Conservation (phyloP, 2,329 filamentous ascomycete species). For the Epicoccum nigrum region DNA sequence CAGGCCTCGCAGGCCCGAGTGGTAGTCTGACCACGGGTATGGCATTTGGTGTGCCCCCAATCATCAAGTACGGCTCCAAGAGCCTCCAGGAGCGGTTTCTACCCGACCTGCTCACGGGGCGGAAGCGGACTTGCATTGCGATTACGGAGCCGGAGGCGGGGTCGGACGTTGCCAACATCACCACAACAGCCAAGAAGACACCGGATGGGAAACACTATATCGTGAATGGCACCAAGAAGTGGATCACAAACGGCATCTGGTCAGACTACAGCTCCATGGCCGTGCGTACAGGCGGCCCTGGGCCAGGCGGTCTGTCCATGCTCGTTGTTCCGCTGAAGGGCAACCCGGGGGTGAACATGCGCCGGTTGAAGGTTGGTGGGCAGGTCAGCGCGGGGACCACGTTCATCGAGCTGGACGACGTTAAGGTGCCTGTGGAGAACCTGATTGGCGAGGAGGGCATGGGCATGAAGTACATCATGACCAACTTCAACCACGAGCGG, state of each 20-base stretch:
- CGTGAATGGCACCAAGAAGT: conserved; percentile 79
- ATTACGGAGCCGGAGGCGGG: conserved; percentile 80
- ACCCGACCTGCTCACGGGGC: conserved; percentile 70
- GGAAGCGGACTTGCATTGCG: conserved; percentile 73
- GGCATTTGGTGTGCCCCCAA: conserved; percentile 73
- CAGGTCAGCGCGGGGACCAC: conserved; percentile 72
- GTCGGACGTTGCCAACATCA: conserved; percentile 75
- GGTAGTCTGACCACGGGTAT: conserved; percentile 73
- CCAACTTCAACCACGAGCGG: conserved; percentile 81
- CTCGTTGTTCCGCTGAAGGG: conserved; percentile 73
- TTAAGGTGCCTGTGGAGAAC: conserved; percentile 72
- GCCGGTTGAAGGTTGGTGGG: conserved; percentile 70
- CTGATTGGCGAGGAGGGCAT: conserved; percentile 71
- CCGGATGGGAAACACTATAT: conserved; percentile 71
- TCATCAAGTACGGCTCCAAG: conserved; percentile 70
- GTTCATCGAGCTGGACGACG: conserved; percentile 77
- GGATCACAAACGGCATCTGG: conserved; percentile 68
- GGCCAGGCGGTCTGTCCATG: conserved; percentile 67
- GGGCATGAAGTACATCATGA: conserved; percentile 78
- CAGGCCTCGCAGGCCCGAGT: conserved; percentile 67
- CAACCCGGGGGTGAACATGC: conserved; percentile 70
- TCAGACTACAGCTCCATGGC: conserved; percentile 72
- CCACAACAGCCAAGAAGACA: conserved; percentile 68
- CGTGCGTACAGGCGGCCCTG: conserved; percentile 72
- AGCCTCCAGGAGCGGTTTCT: conserved; percentile 72